Base-by-base conservation (phyloP, 352 stramenopile species). In the Phytophthora multivora region DNA sequence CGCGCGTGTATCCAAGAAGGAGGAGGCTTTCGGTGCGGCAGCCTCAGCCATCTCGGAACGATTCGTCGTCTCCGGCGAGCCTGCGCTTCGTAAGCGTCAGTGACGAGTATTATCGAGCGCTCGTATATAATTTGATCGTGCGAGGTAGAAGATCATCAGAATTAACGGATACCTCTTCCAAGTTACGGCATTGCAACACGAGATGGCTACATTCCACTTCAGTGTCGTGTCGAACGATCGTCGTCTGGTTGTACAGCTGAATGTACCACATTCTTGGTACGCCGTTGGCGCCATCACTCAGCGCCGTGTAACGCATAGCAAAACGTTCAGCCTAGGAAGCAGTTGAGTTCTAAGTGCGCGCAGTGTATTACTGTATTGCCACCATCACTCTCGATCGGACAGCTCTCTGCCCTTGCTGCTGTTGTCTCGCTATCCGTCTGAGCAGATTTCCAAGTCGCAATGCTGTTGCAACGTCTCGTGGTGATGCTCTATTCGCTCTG, bases 11-110 rank as follows among this genome's bases (percentile, higher is more conserved):
- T 91, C 79, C 25, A 93, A 91, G 71, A 93, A 93, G 58, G 86
- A 95, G 23, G 82, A 91, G 40, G 89, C 89, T 65, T 93, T 95
- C 51, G 86, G 86, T 18, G 86, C 86, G 1, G 86, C 86, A 7
- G 86, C 84, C 0, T 91, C 86, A 0, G 83, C 80, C 39, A 88
- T 95, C 57, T 95, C 86, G 5, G 72, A 92, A 63, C 69, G 86
- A 1, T 92, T 93, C 54, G 83, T 87, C 0, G 79, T 85, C 5
- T 79, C 82, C 10, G 69, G 80, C 3, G 52, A 68, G 19, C 67
- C 64, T 26, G 25, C 43, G 25, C 45, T 66, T 15, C 50, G 71
- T 18, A 83, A 80, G 46, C 52, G 57, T 25, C 43, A 76, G 26
- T 75, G 39, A 71, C n/a, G 11, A 49, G 3, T 5, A 43, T 1